These are phyloP conservation scores for Penicillium nordicum DNA, from an alignment of 2,329 filamentous ascomycete species.

Conservation along the genomic window DNA sequence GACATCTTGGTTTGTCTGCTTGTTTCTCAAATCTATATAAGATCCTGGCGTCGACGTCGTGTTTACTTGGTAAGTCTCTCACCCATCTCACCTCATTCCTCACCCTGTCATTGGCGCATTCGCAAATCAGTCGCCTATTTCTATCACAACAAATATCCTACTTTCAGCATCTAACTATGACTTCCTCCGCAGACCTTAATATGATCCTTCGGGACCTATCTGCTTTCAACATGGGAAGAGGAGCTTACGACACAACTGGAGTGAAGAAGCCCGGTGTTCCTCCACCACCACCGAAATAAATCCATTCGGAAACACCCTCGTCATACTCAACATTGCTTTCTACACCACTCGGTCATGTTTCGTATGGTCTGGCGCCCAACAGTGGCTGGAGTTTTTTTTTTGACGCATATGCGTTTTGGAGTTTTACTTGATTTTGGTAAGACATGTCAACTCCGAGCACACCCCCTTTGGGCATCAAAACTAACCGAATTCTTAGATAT, in stretches of 20 bases:
- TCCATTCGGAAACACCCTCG: constrained; percentile 16
- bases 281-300: constrained; percentile 44
- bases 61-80: constrained; percentile 22
- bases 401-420: constrained; percentile 27
- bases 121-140: neutral
- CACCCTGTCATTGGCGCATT: constrained; percentile 7
- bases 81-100: constrained; percentile 19
- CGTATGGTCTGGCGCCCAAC: constrained; percentile 22
- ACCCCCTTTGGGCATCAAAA: constrained; percentile 22
- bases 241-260: constrained; percentile 52
- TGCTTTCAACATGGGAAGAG: constrained; percentile 50
- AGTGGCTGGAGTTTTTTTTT: constrained; percentile 20
- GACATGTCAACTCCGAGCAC: constrained; percentile 13
- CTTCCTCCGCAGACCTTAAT: constrained; percentile 30
- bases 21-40: constrained; percentile 22
- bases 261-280: constrained; percentile 48
- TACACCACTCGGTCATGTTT: constrained; percentile 20
- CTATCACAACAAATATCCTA: neutral
- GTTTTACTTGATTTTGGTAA: constrained; percentile 28
- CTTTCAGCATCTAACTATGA: constrained; percentile 30
- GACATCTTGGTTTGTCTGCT: constrained; percentile 20
- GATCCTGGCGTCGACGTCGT: constrained; percentile 18
- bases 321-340: constrained; percentile 17
- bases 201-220: constrained; percentile 44
- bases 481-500: constrained; percentile 23